Evolutionary conservation across 2,329 filamentous ascomycete genomes (phyloP), one percentile per base, ranked within the genome.

Genomic region (Cryphonectria carpinicola): DNA sequence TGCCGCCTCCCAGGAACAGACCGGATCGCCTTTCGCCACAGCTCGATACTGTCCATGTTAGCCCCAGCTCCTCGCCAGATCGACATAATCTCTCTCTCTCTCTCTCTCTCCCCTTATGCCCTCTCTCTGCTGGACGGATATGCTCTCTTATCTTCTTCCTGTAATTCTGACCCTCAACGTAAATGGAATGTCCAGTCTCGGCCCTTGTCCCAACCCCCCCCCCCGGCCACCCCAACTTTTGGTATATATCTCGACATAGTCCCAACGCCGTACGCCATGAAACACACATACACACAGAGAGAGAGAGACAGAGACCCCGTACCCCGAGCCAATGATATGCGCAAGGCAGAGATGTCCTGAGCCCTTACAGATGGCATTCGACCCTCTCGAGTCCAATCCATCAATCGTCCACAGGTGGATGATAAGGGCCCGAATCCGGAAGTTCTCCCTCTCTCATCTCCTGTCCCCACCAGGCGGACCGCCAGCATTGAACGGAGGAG

Each of bases 391-490:
- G 56, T 35, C 56, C 56, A 39, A 39, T 11, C 17, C 13, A 22
- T 39, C 37, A 10, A 62, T 39, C 35, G 13, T 39, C 39, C 14
- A 46, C 25, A n/a, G n/a, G n/a, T n/a, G 5, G 52, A 56, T 28
- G 46, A n/a, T 32, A 32, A 32, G 3, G 22, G 7, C 19, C 22
- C 46, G 46, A n/a, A 10, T 19, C 4, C 17, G 6, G 22, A 8
- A 22, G 6, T 49, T n/a, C 6, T 22, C 43, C n/a, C 28, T 17
- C 56, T 37, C 25, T 32, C 76, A 84, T 74, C 81, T 78, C 77
- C 80, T 79, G 52, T 82, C 82, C 43, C 80, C 81, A 49, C 82
- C 83, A 32, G 80, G 81, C 32, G 80, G 79, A 63, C 81, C 80
- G 3, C 76, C 78, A 5, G 82, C 82, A 70, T 69, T 72, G 66